Percentiles rank a stretch among this genome's conserved stretches.
These are phyloP conservation scores for Aureobasidium subglaciale DNA, from an alignment of 2,329 filamentous ascomycete genomes.

Conservation along the genomic window DNA sequence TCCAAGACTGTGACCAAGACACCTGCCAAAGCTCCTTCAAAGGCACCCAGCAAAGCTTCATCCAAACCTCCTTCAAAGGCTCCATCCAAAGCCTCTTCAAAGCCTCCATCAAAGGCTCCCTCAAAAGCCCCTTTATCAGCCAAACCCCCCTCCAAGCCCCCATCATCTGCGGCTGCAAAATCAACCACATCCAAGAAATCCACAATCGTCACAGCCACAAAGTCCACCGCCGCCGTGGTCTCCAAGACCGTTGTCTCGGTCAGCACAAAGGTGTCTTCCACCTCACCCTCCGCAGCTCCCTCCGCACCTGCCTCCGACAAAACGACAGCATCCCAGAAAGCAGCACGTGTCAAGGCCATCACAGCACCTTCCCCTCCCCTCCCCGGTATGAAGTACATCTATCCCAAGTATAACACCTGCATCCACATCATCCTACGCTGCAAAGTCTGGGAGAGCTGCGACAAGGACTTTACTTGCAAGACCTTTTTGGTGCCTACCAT, in stretches of 20 bases:
- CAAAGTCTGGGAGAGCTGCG: constrained; percentile 22
- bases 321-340: not conserved
- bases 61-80: not conserved
- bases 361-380: constrained; percentile 12
- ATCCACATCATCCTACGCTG: constrained; percentile 26
- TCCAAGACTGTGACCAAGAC: not conserved
- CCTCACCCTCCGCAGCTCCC: not conserved
- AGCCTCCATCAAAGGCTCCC: not conserved
- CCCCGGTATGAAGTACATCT: constrained; percentile 25
- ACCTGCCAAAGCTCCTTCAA: not conserved
- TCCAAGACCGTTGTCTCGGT: not conserved
- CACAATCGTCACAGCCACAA: not conserved
- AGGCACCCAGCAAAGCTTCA: not conserved
- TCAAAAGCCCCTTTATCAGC: not conserved
- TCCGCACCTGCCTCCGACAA: not conserved
- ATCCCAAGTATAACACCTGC: constrained; percentile 23
- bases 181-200: not conserved
- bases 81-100: not conserved
- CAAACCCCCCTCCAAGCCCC: not conserved
- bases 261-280: not conserved
- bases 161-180: not conserved
- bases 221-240: not conserved
- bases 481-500: constrained; percentile 27
- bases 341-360: not conserved
- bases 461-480: constrained; percentile 22